phyloP scores from a whole-genome alignment of 306 rosid genomes.

The Rubus parviflorus region DNA sequence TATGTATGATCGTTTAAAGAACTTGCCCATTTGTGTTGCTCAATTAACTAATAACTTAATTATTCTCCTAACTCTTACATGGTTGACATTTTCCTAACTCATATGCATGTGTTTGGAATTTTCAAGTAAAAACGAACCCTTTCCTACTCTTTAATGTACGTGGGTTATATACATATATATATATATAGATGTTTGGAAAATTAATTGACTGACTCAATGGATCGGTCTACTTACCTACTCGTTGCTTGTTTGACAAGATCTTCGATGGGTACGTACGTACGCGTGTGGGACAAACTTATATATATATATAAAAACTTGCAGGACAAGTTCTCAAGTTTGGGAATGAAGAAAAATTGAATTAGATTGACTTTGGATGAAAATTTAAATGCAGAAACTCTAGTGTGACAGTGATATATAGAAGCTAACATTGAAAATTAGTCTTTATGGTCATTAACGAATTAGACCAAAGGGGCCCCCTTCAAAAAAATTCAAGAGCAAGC shows the following conservation, averaged over 20 bases:
- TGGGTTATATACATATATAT: too few relatives aligned
- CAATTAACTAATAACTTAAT: too few relatives aligned
- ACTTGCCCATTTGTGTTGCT: too few relatives aligned
- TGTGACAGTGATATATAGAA: background rate
- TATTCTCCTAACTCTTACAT: background rate
- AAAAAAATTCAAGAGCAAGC: background rate
- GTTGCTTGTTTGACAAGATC: conserved; percentile 25
- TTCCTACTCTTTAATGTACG: background rate
- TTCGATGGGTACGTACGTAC: background rate
- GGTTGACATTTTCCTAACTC: background rate
- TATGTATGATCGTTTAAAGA: too few relatives aligned
- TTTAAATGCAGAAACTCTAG: background rate
- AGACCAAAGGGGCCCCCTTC: background rate
- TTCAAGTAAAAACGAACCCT: background rate
- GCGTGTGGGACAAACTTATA: background rate
- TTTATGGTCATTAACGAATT: background rate
- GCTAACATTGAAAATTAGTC: background rate
- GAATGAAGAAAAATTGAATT: too few relatives aligned
- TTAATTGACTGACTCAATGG: background rate
- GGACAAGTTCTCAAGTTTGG: background rate
- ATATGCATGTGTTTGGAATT: background rate
- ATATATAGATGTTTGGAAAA: background rate
- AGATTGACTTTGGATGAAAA: background rate
- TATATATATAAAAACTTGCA: background rate
- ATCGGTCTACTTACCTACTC: background rate